phyloP scores from a whole-genome alignment of 1,284 basidiomycete species.

The Marasmius tenuissimus region DNA sequence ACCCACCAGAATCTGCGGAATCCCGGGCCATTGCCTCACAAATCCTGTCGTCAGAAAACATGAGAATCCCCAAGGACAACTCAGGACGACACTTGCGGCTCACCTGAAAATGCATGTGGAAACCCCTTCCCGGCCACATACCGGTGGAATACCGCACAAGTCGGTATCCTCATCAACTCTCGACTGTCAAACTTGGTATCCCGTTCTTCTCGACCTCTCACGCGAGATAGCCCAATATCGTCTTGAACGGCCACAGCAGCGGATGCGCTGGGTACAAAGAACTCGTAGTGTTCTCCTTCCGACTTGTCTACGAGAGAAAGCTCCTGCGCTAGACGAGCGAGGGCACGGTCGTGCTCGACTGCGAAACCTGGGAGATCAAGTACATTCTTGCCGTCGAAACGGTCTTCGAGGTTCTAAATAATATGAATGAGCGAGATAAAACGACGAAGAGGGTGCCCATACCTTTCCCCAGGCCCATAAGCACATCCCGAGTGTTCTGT shows the following conservation, averaged over 20 bases:
- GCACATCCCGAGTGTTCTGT: constrained; percentile 45
- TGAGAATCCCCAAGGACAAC: not conserved
- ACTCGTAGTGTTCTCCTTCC: not conserved
- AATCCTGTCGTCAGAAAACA: constrained; percentile 32
- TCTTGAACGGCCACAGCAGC: constrained; percentile 14
- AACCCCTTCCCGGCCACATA: constrained; percentile 50
- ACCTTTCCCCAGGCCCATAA: constrained; percentile 68
- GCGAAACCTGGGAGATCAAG: constrained; percentile 40
- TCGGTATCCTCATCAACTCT: constrained; percentile 46
- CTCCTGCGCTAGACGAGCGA: not conserved
- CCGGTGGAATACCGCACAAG: constrained; percentile 60
- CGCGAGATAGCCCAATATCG: constrained; percentile 5
- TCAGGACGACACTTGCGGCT: constrained; percentile 6
- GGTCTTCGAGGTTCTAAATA: constrained; percentile 52
- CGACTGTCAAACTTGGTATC: constrained; percentile 20
- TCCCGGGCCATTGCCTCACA: constrained; percentile 56
- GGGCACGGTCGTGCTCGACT: constrained; percentile 5
- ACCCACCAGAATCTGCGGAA: constrained; percentile 56
- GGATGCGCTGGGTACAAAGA: constrained; percentile 1
- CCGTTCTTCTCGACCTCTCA: constrained; percentile 7
- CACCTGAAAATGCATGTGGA: constrained; percentile 58
- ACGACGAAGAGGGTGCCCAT: constrained; percentile 1
- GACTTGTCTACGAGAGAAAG: not conserved
- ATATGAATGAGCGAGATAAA: not conserved
- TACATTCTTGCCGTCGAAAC: constrained; percentile 56